Percentiles rank a stretch among this genome's conserved stretches.
Evolutionary conservation across 1,139 yeast genomes (phyloP).

Genomic region (Torulaspora globosa): DNA sequence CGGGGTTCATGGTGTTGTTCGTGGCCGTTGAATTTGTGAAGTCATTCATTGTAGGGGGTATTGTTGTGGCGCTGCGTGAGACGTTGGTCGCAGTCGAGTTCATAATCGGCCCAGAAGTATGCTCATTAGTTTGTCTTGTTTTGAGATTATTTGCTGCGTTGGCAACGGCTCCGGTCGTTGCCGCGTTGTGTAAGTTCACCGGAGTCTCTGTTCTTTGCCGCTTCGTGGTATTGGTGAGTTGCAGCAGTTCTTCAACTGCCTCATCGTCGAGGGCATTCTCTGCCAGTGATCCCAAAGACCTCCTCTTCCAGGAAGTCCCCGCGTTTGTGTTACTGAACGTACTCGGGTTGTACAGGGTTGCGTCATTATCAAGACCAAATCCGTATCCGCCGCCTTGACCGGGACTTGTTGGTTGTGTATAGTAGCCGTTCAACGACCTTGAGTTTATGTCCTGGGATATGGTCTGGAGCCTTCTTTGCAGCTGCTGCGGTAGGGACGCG

Average conservation of each 20-base stretch:
- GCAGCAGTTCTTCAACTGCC: constrained; percentile 33
- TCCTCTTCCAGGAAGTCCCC: constrained; percentile 24
- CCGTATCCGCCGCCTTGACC: constrained; percentile 21
- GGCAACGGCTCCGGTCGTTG: not conserved
- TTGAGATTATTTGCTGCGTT: not conserved
- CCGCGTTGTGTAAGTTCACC: constrained; percentile 9
- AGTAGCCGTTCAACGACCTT: constrained; percentile 30
- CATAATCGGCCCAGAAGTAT: constrained; percentile 1
- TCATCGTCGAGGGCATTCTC: constrained; percentile 30
- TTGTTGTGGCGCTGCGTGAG: constrained; percentile 3
- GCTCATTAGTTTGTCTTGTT: constrained; percentile 3
- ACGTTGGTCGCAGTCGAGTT: constrained; percentile 1
- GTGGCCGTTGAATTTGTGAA: constrained; percentile 6
- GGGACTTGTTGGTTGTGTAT: constrained; percentile 36
- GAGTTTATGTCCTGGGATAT: constrained; percentile 29
- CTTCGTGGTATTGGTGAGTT: constrained; percentile 26
- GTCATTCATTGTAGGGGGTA: constrained; percentile 5
- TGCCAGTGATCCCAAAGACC: constrained; percentile 31
- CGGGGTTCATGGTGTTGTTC: constrained; percentile 4
- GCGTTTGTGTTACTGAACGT: constrained; percentile 7
- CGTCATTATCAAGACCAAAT: constrained; percentile 18
- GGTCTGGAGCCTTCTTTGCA: constrained; percentile 28
- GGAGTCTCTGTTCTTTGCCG: constrained; percentile 20
- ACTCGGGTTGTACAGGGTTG: constrained; percentile 12
- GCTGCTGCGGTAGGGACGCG: constrained; percentile 29